Evolutionary conservation across 805 yeast species (phyloP).

Genomic region (Wickerhamomyces bisporus): DNA sequence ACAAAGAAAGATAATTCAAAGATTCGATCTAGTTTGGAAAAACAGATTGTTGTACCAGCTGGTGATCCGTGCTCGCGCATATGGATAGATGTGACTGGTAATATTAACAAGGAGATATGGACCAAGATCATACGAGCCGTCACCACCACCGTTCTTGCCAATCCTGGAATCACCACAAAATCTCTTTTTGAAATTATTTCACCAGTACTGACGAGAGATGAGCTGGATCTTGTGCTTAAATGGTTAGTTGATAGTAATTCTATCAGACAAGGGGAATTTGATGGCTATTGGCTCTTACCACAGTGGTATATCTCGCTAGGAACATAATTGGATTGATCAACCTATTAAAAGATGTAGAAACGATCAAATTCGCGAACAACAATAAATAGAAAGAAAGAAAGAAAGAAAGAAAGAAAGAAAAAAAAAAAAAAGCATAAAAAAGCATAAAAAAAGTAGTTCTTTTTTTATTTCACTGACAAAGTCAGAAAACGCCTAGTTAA

Average conservation of each 20-base stretch:
- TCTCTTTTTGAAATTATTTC: slow-evolving; percentile 19
- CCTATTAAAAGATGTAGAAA: no score
- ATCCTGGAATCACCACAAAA: slow-evolving; percentile 46
- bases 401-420: neutral
- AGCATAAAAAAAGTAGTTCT: neutral
- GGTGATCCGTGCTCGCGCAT: slow-evolving; percentile 59
- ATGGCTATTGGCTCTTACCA: slow-evolving; percentile 39
- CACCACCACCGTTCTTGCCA: slow-evolving; percentile 38
- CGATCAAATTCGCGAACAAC: no score
- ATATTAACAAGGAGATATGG: slow-evolving; percentile 60
- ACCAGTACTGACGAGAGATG: slow-evolving; percentile 22
- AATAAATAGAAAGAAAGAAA: neutral
- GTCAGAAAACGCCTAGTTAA: neutral
- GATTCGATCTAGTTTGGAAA: slow-evolving; percentile 7
- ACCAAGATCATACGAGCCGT: slow-evolving; percentile 43
- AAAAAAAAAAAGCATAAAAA: neutral
- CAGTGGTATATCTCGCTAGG: slow-evolving; percentile 44
- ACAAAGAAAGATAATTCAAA: slow-evolving; percentile 14
- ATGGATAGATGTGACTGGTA: slow-evolving; percentile 69
- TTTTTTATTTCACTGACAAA: no score
- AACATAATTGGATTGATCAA: slow-evolving; percentile 2
- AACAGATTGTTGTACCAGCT: slow-evolving; percentile 42
- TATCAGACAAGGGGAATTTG: slow-evolving; percentile 26
- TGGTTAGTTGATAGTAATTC: slow-evolving; percentile 44
- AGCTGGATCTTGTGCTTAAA: slow-evolving; percentile 31